Percentiles rank a stretch among this genome's conserved stretches.
These are phyloP conservation scores for Daldinia decipiens DNA, from an alignment of 495 filamentous ascomycete species.

Conservation along the genomic window DNA sequence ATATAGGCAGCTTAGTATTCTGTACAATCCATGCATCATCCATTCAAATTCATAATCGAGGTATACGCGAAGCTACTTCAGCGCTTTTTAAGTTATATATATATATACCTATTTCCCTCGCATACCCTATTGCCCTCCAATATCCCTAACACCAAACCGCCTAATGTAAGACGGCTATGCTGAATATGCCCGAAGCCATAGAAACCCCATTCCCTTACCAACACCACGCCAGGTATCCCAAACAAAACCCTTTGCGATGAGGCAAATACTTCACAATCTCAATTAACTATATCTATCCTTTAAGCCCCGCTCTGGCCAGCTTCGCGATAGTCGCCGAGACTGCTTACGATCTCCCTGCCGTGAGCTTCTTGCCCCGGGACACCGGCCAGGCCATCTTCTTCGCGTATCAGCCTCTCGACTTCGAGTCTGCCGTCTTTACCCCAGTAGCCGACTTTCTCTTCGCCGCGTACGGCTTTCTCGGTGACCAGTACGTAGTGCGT, in stretches of 20 bases:
- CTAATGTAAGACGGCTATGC: constrained; percentile 8
- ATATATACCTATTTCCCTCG: neutral
- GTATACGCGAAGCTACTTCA: neutral
- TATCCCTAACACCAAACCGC: constrained; percentile 7
- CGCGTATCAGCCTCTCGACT: constrained; percentile 61
- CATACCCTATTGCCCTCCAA: neutral
- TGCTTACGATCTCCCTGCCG: constrained; percentile 30
- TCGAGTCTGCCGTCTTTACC: constrained; percentile 63
- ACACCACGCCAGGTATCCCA: constrained; percentile 21
- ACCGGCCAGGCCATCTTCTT: constrained; percentile 59
- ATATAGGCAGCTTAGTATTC: too few relatives aligned
- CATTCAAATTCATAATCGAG: constrained; percentile 5
- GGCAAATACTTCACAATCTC: neutral
- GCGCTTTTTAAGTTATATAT: neutral
- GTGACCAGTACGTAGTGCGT: constrained; percentile 74
- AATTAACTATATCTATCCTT: constrained; percentile 6
- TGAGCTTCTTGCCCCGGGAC: constrained; percentile 40
- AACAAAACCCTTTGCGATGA: neutral
- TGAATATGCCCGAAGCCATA: constrained; percentile 4
- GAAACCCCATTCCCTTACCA: constrained; percentile 9
- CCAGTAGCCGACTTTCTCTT: constrained; percentile 64
- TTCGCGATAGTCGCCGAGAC: constrained; percentile 53
- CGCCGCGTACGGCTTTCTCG: constrained; percentile 72
- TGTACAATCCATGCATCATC: neutral
- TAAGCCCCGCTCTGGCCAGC: constrained; percentile 59